A percentile compares a stretch with the other conserved stretches of the same genome.
phyloP scores from a whole-genome alignment of 257 asterid genomes.

The Fraxinus pennsylvanica region DNA sequence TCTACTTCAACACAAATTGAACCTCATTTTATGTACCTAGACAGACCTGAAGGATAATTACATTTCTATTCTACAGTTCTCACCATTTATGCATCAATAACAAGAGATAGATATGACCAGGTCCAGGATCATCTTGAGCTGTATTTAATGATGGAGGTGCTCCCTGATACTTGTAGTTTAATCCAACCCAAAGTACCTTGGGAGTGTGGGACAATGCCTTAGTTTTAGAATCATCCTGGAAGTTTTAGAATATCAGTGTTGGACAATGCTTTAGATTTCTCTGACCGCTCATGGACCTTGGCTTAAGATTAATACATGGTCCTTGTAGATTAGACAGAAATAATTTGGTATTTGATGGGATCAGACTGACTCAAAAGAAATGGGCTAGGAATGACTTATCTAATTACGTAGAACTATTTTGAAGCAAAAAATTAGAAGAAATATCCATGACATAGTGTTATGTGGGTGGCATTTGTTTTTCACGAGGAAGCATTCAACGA shows the following conservation, averaged over 20 bases:
- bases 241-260: not conserved
- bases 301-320: not conserved
- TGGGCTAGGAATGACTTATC: not conserved
- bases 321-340: not conserved
- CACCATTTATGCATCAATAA: not conserved
- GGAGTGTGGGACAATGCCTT: not conserved
- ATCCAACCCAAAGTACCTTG: too few relatives aligned
- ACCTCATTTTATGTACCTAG: not conserved
- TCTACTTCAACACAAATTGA: not conserved
- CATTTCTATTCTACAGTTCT: not conserved
- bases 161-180: not conserved
- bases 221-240: not conserved
- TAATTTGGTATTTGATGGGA: not conserved
- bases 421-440: not conserved
- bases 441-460: not conserved
- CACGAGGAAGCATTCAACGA: not conserved
- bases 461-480: not conserved
- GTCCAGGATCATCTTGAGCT: not conserved
- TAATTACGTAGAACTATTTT: not conserved
- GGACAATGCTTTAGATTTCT: not conserved
- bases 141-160: not conserved
- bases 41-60: not conserved
- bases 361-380: not conserved
- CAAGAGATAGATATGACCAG: not conserved
- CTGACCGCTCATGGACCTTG: not conserved